Conservation (phyloP, 2,329 filamentous ascomycete species). For the Venturia aucupariae region DNA sequence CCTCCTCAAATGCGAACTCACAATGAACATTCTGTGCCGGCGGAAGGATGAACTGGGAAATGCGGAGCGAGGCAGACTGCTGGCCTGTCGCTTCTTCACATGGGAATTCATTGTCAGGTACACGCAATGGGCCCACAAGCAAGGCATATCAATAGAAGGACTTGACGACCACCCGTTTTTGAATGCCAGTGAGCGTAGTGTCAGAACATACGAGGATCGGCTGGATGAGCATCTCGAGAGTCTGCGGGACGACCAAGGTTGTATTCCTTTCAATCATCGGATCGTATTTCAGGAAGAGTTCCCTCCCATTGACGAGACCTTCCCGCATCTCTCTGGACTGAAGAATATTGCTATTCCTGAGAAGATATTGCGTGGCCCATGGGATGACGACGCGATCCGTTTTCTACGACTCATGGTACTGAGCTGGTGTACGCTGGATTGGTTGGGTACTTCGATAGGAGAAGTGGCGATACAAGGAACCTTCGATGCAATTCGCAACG, state of each 20-base stretch:
- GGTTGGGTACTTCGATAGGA: not conserved
- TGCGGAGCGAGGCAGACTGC: not conserved
- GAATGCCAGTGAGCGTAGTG: not conserved
- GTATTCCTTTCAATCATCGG: not conserved
- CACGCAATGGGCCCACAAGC: conserved; percentile 2
- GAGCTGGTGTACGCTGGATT: conserved; percentile 6
- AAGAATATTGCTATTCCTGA: conserved; percentile 1
- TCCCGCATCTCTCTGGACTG: conserved; percentile 6
- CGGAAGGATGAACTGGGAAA: not conserved
- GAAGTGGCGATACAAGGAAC: not conserved
- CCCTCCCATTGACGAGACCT: not conserved
- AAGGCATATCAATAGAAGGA: not conserved
- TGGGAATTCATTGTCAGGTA: conserved; percentile 8
- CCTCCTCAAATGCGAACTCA: conserved; percentile 11
- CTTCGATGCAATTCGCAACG: not conserved
- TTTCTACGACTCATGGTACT: conserved; percentile 5
- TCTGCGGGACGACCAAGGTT: not conserved
- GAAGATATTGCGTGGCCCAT: conserved; percentile 1
- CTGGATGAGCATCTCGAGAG: not conserved
- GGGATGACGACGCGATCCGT: conserved; percentile 1
- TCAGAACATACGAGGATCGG: not conserved
- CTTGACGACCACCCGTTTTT: not conserved
- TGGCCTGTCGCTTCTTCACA: conserved; percentile 13
- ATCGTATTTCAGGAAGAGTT: conserved; percentile 2
- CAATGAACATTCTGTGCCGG: conserved; percentile 1